These are phyloP conservation scores for Lachancea dasiensis DNA, from an alignment of 805 yeast genomes.

Conservation along the genomic window DNA sequence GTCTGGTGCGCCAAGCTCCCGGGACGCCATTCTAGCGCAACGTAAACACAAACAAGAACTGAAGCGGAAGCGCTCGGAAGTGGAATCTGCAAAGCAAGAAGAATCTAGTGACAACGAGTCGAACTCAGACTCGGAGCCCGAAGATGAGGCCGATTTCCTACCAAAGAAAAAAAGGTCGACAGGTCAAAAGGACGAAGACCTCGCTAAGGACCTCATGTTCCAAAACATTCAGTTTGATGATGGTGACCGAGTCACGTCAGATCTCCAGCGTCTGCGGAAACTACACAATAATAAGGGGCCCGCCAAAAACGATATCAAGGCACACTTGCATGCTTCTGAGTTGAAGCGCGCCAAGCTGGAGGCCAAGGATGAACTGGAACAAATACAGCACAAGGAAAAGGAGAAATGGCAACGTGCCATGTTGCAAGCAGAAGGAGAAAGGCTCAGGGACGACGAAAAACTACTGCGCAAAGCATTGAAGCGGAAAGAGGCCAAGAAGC, in stretches of 20 bases:
- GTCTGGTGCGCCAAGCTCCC: conserved; percentile 75
- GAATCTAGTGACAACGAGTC: conserved; percentile 30
- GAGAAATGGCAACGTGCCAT: conserved; percentile 81
- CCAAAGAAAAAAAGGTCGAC: conserved; percentile 23
- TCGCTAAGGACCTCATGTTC: conserved; percentile 51
- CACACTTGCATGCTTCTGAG: conserved; percentile 73
- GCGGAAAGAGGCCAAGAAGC: conserved; percentile 74
- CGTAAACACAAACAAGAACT: conserved; percentile 42
- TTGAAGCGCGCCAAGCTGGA: conserved; percentile 61
- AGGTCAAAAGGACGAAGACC: conserved; percentile 34
- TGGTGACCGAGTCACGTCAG: conserved; percentile 74
- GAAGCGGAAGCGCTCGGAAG: conserved; percentile 33
- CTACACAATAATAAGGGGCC: conserved; percentile 59
- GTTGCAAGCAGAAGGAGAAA: conserved; percentile 82
- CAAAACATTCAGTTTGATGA: conserved; percentile 79
- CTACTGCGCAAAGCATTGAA: conserved; percentile 80
- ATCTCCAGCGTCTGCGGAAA: conserved; percentile 54
- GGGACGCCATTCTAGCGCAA: conserved; percentile 72
- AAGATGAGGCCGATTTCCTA: conserved; percentile 18
- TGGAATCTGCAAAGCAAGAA: conserved; percentile 38
- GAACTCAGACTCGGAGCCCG: conserved; percentile 28
- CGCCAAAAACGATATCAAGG: conserved; percentile 73
- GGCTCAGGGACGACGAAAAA: conserved; percentile 84
- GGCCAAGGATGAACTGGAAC: conserved; percentile 56
- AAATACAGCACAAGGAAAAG: conserved; percentile 54